Evolutionary conservation across 169 alveolate genomes (phyloP), one percentile per base, ranked within the genome.

Genomic region (Eimeria brunetti): DNA sequence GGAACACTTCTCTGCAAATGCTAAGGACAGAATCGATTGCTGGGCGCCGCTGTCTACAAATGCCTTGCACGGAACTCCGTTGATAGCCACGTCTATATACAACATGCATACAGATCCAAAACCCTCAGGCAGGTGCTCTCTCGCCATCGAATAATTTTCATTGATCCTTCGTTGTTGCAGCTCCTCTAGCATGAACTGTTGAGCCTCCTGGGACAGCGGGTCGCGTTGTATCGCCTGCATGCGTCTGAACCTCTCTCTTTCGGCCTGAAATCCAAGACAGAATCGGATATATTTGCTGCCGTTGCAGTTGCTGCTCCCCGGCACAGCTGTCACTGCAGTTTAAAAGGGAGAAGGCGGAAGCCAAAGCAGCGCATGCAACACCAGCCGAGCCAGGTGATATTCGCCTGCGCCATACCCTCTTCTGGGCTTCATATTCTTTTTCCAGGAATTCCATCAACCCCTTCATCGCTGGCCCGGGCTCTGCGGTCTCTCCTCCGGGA

Each of bases 1-100:
- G 89, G 97, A 97, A 95, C 99, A 98, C 95, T 97, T 96, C 96
- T 97, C 98, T 49, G 99, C 99, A 84, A 99, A 97, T 49, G 96
- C 95, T 69, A 96, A 95, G 49, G 99, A 98, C 99, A 99, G 98
- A 58, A 99, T 98, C 36, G 99, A 98, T 62, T 98, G 96, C 97
- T 99, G 99, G 6, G 99, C 99, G 24, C 99, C 99, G 78, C 99
- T 98, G 96, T 99, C 99, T 24, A 99, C 99, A 80, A 99, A 98
- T 24, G 99, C 99, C 76, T 97, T 97, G 41, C 98, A 95, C 51
- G 97, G 98, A 7, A 97, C 97, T 38, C 98, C 98, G 97, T 99
- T 99, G 62, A 99, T 97, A 88, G 97, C 98, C 44, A 97, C 97
- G 75, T 97, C 97, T 76, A 99, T 97, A 96, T 97, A 99, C 73